A percentile compares a stretch with the other conserved stretches of the same genome.
Evolutionary conservation across 768 basidiomycete species (phyloP).

Genomic region (Mycena crocata): DNA sequence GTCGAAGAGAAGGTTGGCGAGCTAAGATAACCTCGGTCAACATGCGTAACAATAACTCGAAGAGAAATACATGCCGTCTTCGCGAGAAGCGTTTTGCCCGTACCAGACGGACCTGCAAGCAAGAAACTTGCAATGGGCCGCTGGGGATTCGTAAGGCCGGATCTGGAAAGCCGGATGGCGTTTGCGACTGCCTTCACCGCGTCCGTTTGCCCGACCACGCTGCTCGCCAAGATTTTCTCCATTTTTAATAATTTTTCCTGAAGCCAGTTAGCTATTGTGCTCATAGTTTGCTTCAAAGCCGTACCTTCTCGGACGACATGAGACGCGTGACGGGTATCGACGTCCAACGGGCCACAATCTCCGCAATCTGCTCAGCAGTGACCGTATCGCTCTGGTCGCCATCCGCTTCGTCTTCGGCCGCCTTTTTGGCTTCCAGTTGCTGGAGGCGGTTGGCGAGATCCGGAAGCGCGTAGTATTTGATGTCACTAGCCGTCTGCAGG

Average conservation of each 20-base stretch:
- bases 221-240: slow-evolving; percentile 83
- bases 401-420: slow-evolving; percentile 71
- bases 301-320: slow-evolving; percentile 90
- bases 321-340: slow-evolving; percentile 90
- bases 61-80: slow-evolving; percentile 74
- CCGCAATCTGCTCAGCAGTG: slow-evolving; percentile 90
- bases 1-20: slow-evolving; percentile 91
- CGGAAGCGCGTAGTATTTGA: slow-evolving; percentile 93
- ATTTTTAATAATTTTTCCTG: slow-evolving; percentile 88
- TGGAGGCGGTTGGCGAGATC: slow-evolving; percentile 83
- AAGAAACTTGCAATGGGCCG: slow-evolving; percentile 94
- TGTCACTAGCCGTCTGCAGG: slow-evolving; percentile 83
- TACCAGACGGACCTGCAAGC: slow-evolving; percentile 92
- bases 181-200: slow-evolving; percentile 94
- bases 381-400: slow-evolving; percentile 74
- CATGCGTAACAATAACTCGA: not conserved
- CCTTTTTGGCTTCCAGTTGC: slow-evolving; percentile 78
- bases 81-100: slow-evolving; percentile 89
- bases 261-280: too few relatives aligned
- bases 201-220: slow-evolving; percentile 91
- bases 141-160: slow-evolving; percentile 90
- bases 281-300: too few relatives aligned
- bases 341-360: slow-evolving; percentile 95
- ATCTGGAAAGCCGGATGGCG: slow-evolving; percentile 91
- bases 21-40: slow-evolving; percentile 53